phyloP scores from a whole-genome alignment of 108 stramenopile genomes.

The Nannochloropsis oceanica region DNA sequence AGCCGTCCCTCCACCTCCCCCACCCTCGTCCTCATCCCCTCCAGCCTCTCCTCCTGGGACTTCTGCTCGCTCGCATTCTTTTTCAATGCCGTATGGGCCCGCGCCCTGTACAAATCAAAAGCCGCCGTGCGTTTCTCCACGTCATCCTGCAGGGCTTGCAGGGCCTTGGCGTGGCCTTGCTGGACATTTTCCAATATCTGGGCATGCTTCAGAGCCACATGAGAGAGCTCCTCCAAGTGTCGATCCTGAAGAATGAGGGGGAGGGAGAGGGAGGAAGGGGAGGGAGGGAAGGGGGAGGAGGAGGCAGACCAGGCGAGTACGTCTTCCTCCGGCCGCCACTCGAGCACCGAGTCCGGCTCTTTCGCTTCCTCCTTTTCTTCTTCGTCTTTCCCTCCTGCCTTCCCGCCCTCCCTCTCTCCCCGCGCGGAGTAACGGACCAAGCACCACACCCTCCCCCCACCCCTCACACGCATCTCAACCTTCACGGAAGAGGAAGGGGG shows the following conservation, averaged over 20 bases:
- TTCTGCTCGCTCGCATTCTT: background rate
- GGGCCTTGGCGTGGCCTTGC: background rate
- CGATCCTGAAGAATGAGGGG: background rate
- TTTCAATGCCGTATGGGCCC: background rate
- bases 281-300: background rate
- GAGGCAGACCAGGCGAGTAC: background rate
- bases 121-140: background rate
- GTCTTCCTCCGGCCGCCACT: background rate
- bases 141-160: background rate
- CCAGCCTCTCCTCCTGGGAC: background rate
- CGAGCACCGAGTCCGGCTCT: too few species aligned
- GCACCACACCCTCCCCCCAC: background rate
- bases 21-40: background rate
- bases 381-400: background rate
- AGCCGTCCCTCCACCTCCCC: background rate
- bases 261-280: background rate
- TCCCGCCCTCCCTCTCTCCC: background rate
- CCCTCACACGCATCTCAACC: background rate
- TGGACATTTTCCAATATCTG: background rate
- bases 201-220: background rate
- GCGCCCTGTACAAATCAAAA: background rate
- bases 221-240: background rate
- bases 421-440: background rate
- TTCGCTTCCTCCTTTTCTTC: too few species aligned
- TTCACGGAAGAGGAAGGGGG: background rate